Conservation (phyloP, 2,329 filamentous ascomycete genomes). For the Hypoxylon sp. region DNA sequence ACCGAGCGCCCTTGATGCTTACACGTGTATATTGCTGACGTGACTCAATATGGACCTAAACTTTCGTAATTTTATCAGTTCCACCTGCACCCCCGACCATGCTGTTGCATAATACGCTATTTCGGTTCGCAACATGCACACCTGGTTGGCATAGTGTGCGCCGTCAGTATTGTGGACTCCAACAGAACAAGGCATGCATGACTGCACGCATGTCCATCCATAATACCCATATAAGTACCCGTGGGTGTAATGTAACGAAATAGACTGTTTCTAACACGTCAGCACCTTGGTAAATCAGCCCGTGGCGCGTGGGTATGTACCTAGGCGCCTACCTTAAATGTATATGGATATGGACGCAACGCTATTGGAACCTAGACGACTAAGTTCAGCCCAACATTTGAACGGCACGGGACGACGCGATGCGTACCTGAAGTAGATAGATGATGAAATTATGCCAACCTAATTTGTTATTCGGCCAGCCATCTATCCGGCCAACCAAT, state of each 20-base stretch:
- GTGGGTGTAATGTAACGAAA: conserved; percentile 1
- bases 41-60: not conserved
- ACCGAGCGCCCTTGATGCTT: not conserved
- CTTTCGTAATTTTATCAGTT: not conserved
- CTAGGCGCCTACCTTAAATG: not conserved
- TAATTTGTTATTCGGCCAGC: not conserved
- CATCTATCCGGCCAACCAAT: not conserved
- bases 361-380: not conserved
- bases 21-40: not conserved
- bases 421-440: no score
- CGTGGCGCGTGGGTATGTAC: not conserved
- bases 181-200: not conserved
- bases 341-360: conserved; percentile 3
- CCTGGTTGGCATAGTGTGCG: not conserved
- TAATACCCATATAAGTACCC: not conserved
- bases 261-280: conserved; percentile 7
- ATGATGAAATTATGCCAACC: not conserved
- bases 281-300: not conserved
- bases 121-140: not conserved
- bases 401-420: not conserved
- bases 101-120: not conserved
- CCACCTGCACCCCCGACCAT: not conserved
- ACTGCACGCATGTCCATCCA: not conserved
- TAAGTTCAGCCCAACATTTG: not conserved
- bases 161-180: not conserved